These are phyloP conservation scores for Discostella stelligeroides DNA, from an alignment of 108 stramenopile genomes.

Conservation along the genomic window DNA sequence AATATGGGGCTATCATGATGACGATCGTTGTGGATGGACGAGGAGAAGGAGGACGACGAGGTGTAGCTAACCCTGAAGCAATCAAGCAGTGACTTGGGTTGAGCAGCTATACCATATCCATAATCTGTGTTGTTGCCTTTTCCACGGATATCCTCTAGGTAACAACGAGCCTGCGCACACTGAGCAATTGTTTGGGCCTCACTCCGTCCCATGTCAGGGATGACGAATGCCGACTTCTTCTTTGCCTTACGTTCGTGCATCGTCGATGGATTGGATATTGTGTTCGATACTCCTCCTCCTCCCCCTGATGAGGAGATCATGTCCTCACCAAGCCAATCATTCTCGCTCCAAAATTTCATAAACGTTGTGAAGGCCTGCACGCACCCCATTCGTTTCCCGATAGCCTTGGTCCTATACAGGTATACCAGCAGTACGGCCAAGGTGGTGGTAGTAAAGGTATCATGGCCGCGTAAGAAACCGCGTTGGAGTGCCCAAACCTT, in stretches of 20 bases:
- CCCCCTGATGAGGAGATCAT: neutral
- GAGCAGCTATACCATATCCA: constrained; percentile 9
- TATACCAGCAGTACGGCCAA: constrained; percentile 66
- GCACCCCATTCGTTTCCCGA: constrained; percentile 71
- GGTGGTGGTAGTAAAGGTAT: constrained; percentile 66
- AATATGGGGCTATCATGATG: constrained; percentile 62
- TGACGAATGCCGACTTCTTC: constrained; percentile 59
- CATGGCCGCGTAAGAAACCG: constrained; percentile 78
- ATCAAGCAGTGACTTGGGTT: constrained; percentile 63
- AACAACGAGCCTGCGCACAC: constrained; percentile 55
- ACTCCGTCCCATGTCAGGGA: constrained; percentile 54
- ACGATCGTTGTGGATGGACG: constrained; percentile 14
- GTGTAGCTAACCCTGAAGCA: constrained; percentile 55
- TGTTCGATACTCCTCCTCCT: neutral
- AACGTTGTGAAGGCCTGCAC: constrained; percentile 77
- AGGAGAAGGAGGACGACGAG: constrained; percentile 17
- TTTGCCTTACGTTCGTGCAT: constrained; percentile 8
- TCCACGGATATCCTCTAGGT: constrained; percentile 41
- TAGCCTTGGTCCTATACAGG: constrained; percentile 67
- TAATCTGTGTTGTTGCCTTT: neutral
- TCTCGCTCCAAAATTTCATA: constrained; percentile 74
- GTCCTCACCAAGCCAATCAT: constrained; percentile 73
- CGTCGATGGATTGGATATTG: neutral
- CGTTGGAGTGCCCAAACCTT: constrained; percentile 86
- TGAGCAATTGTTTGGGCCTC: constrained; percentile 61